Evolutionary conservation across 345 rosid species (phyloP), one percentile per base, ranked within the genome.

Genomic region (Brassica cretica): DNA sequence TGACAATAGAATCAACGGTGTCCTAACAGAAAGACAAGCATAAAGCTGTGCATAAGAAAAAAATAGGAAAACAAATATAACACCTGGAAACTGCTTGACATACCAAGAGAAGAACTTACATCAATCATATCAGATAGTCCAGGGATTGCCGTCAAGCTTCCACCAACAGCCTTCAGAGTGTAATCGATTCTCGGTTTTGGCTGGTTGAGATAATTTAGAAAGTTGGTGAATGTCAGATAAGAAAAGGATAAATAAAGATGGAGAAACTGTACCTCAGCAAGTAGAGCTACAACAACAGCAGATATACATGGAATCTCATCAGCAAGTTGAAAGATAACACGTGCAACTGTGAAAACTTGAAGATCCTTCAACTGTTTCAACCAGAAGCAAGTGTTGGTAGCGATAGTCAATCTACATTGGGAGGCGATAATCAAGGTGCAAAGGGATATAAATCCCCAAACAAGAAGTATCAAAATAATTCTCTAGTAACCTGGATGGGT

Each of bases 281-380:
- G 99, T 70, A 96, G 86, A 63, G 99, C 99, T 79, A 93, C 90
- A 8, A 96, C 97, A 70, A 93, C 93, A 56, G 98, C 99, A 82
- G 99, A 93, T 76, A 96, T 91, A 76, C 98, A 96, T 72, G 99
- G 99, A 69, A 93, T 96, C 85, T 96, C 97, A 65, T 93, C 98
- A 18, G 98, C 84, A 80, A 96, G 97, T 88, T 96, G 99, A 83
- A 96, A 93, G 80, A 93, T 96, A 66, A 96, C 96, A 60, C 98
- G 99, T 60, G 89, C 80, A 70, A 93, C 89, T 69, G 98, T 90
- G 82, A 90, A 96, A 79, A 96, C 94, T 90, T 93, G 92, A 81
- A 96, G 98, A 83, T 96, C 90, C 84, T 96, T 96, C 87, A 96
- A 84, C 99, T 96, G 92, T 70, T 82, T 29, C 66, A 82, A 15